Evolutionary conservation across 1,139 yeast genomes (phyloP).

Genomic region (Yamadazyma mexicana): DNA sequence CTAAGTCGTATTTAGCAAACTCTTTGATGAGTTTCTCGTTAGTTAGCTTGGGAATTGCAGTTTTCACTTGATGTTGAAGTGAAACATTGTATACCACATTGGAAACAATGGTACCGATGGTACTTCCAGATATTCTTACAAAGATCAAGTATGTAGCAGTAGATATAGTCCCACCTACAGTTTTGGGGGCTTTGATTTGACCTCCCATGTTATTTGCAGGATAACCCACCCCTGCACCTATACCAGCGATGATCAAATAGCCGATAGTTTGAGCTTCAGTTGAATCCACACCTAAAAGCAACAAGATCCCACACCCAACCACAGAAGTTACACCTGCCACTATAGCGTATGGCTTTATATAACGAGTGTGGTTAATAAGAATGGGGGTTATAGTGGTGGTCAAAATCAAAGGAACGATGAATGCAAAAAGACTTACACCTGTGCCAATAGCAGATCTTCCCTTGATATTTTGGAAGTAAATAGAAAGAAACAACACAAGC

Average conservation of each 20-base stretch:
- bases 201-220: slow-evolving; percentile 30
- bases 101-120: slow-evolving; percentile 33
- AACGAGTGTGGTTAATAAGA: slow-evolving; percentile 27
- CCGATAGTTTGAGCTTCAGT: slow-evolving; percentile 30
- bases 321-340: slow-evolving; percentile 27
- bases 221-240: slow-evolving; percentile 29
- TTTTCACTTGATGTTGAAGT: slow-evolving; percentile 19
- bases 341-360: slow-evolving; percentile 33
- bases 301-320: slow-evolving; percentile 35
- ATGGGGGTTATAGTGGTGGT: slow-evolving; percentile 30
- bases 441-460: slow-evolving; percentile 34
- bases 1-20: slow-evolving; percentile 23
- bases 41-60: slow-evolving; percentile 19
- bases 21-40: slow-evolving; percentile 26
- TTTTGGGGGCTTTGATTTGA: slow-evolving; percentile 37
- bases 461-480: slow-evolving; percentile 40
- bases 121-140: slow-evolving; percentile 31
- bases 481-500: slow-evolving; percentile 24
- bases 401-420: slow-evolving; percentile 34
- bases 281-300: slow-evolving; percentile 32
- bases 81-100: slow-evolving; percentile 36
- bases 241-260: slow-evolving; percentile 31
- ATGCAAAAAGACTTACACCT: slow-evolving; percentile 39
- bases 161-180: slow-evolving; percentile 36
- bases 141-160: slow-evolving; percentile 35